Percentiles rank a stretch among this genome's conserved stretches.
These are phyloP conservation scores for Begonia masoniana DNA, from an alignment of 306 rosid species.

Conservation along the genomic window DNA sequence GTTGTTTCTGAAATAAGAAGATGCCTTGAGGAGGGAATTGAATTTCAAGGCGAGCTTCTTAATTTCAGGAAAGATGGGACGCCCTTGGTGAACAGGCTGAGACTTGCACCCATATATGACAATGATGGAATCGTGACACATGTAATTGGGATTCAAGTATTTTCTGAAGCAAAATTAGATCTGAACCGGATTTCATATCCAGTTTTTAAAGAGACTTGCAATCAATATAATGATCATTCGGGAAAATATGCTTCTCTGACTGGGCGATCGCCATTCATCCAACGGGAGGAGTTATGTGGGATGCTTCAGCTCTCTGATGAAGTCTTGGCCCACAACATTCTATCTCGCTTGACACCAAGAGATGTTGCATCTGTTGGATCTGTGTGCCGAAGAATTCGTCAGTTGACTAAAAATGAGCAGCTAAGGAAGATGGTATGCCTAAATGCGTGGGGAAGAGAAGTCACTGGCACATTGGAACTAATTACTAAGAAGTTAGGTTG, in stretches of 20 bases:
- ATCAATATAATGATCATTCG: conserved; percentile 30
- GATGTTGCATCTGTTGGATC: conserved; percentile 98
- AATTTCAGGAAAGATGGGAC: conserved; percentile 93
- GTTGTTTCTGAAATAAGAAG: conserved; percentile 93
- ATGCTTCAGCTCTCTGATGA: conserved; percentile 97
- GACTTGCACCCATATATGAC: conserved; percentile 74
- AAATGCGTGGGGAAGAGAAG: conserved; percentile 98
- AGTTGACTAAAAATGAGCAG: conserved; percentile 79
- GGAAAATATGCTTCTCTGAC: conserved; percentile 27
- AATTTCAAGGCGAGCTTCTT: conserved; percentile 87
- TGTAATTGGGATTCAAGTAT: conserved; percentile 78
- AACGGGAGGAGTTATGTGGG: conserved; percentile 55
- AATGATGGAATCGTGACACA: conserved; percentile 83
- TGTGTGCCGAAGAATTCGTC: conserved; percentile 87
- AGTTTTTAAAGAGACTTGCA: conserved; percentile 66
- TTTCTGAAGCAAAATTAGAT: conserved; percentile 74
- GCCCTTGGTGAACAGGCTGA: conserved; percentile 69
- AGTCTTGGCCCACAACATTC: conserved; percentile 86
- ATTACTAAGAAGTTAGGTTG: conserved; percentile 91
- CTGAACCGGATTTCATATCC: conserved; percentile 74
- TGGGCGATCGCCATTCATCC: conserved; percentile 29
- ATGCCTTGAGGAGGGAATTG: conserved; percentile 76
- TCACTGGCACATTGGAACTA: conserved; percentile 75
- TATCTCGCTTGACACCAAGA: conserved; percentile 91
- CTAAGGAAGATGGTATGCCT: conserved; percentile 97